Conservation (phyloP, 2,329 filamentous ascomycete genomes). For the Lasiodiplodia sp. region DNA sequence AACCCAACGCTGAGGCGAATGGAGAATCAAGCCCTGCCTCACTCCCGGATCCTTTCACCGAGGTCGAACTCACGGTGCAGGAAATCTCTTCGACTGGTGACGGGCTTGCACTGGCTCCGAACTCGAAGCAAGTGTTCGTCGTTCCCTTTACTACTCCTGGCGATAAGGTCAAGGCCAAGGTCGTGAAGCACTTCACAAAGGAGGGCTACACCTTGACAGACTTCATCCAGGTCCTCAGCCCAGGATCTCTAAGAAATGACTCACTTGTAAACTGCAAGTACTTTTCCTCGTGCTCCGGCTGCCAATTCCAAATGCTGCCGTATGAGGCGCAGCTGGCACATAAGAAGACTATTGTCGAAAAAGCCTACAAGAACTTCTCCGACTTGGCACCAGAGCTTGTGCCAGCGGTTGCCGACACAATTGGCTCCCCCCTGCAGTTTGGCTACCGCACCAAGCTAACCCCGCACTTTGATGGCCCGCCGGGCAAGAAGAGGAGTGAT, state of each 20-base stretch:
- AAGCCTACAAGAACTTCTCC: conserved; percentile 91
- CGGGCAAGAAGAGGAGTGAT: conserved; percentile 56
- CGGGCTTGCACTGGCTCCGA: conserved; percentile 77
- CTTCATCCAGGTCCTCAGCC: conserved; percentile 77
- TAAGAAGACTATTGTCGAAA: conserved; percentile 87
- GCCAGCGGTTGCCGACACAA: conserved; percentile 80
- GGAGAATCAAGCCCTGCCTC: conserved; percentile 8
- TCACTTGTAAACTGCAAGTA: conserved; percentile 81
- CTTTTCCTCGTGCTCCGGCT: conserved; percentile 87
- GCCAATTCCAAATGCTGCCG: conserved; percentile 96
- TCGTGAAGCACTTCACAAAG: conserved; percentile 72
- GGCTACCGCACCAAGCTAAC: conserved; percentile 97
- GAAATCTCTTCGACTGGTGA: conserved; percentile 92
- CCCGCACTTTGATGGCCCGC: conserved; percentile 89
- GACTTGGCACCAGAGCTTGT: conserved; percentile 77
- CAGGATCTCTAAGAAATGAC: conserved; percentile 80
- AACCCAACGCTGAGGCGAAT: conserved; percentile 30
- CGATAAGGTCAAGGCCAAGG: conserved; percentile 79
- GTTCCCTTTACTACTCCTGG: conserved; percentile 90
- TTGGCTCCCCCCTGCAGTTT: conserved; percentile 89
- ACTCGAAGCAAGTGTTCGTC: conserved; percentile 76
- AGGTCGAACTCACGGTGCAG: conserved; percentile 78
- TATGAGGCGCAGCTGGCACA: conserved; percentile 85
- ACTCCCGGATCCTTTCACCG: conserved; percentile 29
- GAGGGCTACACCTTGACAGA: conserved; percentile 80